Base-by-base conservation (phyloP, 768 basidiomycete species). In the Termitomyces sp. region DNA sequence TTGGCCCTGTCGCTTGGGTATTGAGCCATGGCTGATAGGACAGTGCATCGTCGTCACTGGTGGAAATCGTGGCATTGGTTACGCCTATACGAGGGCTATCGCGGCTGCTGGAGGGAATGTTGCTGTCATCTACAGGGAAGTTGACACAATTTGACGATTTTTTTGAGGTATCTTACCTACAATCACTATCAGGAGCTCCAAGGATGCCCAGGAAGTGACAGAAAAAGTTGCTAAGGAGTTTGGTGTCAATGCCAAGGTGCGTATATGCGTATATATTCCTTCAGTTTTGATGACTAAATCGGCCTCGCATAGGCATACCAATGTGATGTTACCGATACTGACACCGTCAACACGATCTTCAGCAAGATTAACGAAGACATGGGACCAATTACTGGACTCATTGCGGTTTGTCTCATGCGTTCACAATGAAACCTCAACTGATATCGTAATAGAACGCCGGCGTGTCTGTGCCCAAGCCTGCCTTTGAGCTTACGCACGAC, bases 41-140 rank as follows among this genome's bases (percentile, higher is more conserved):
- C 77, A 82, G 69, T 80, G 79, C 51, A 72, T 82, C 58, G 78
- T 88, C 37, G 78, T 88, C 50, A 87, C 87, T 0, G 87, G 87
- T 3, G 85, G 85, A 1, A 85, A 83, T 65, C 75, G 82, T 47
- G 86, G 87, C 10, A 86, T 88, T 51, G 87, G 88, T 1, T 75
- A 71, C 36, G 85, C 82, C 1, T 82, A 79, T 57, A 80, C 81
- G 31, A 71, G 75, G 42, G 84, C 85, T 1, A 74, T 85, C 40
- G 85, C 85, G 20, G 67, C 76, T 48, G 81, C 86, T 0, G 84
- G 84, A 32, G 81, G 79, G 0, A 81, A 81, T 54, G 83, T 89
- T 4, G 86, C 85, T 32, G 81, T 89, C 10, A 83, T 88, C 53
- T 87, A 86, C 73, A 78, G 78, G 84, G 79, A 2, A 17, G 67